phyloP scores from a whole-genome alignment of 2,329 filamentous ascomycete species.

The Orbilia javanica region DNA sequence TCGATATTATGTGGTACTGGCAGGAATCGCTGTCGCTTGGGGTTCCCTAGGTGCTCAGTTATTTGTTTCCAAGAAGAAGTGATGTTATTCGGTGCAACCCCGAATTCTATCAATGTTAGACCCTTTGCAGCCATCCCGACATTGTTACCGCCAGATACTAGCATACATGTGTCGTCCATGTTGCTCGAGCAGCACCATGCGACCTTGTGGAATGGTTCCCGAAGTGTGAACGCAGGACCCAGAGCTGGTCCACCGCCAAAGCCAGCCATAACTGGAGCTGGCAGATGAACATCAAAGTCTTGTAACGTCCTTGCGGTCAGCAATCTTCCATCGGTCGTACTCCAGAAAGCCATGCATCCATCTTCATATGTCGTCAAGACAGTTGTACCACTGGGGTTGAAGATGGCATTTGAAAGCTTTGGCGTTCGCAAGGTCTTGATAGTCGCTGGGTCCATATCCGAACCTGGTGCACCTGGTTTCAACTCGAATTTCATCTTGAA shows the following conservation, averaged over 20 bases:
- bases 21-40: conserved; percentile 78
- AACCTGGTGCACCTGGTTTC: conserved; percentile 85
- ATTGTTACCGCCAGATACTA: conserved; percentile 84
- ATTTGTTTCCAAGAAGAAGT: conserved; percentile 91
- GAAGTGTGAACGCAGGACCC: conserved; percentile 71
- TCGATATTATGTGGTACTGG: conserved; percentile 82
- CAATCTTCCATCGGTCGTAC: conserved; percentile 86
- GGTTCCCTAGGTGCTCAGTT: conserved; percentile 80
- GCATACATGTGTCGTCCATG: conserved; percentile 88
- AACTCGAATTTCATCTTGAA: conserved; percentile 87
- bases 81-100: conserved; percentile 87
- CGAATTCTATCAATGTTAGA: conserved; percentile 89
- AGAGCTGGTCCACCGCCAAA: conserved; percentile 65
- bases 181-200: conserved; percentile 95
- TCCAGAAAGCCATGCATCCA: conserved; percentile 92
- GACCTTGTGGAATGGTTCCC: conserved; percentile 81
- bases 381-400: conserved; percentile 95
- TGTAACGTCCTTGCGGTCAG: conserved; percentile 85
- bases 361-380: conserved; percentile 89
- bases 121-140: conserved; percentile 78
- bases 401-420: conserved; percentile 82
- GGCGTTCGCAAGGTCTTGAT: conserved; percentile 77
- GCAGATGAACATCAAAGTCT: conserved; percentile 76
- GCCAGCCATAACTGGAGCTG: conserved; percentile 67
- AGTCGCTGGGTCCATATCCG: conserved; percentile 74